phyloP scores from a whole-genome alignment of 176 grass and related monocot species.

The Lolium perenne region DNA sequence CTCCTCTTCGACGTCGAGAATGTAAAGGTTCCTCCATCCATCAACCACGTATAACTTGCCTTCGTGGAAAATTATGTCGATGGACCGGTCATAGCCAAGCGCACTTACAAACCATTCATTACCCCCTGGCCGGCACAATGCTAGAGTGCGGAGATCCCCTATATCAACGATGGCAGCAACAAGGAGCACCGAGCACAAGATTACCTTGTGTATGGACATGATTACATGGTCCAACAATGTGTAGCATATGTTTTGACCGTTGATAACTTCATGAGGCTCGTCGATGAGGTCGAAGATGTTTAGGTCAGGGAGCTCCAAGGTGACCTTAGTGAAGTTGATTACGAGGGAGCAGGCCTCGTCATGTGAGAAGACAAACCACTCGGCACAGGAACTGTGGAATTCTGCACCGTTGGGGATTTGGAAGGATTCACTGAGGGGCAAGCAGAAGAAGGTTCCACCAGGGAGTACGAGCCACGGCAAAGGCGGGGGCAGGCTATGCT shows the following conservation, averaged over 20 bases:
- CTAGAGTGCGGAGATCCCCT: background rate
- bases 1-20: background rate
- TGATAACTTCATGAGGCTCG: background rate
- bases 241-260: background rate
- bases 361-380: conserved; percentile 18
- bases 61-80: background rate
- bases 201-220: conserved; percentile 10
- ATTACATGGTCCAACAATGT: background rate
- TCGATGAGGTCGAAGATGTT: background rate
- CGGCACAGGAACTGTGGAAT: conserved; percentile 5
- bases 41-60: background rate
- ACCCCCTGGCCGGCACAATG: background rate
- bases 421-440: conserved; percentile 2
- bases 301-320: conserved; percentile 1
- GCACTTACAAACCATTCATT: background rate
- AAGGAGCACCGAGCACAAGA: background rate
- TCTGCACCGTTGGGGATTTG: background rate
- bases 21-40: background rate
- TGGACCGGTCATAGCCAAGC: background rate
- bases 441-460: background rate
- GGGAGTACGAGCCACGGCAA: conserved; percentile 21
- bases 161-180: background rate
- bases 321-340: background rate
- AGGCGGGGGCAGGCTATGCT: background rate
- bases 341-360: background rate